phyloP scores from a whole-genome alignment of 768 basidiomycete species.

The Lactarius indigo region DNA sequence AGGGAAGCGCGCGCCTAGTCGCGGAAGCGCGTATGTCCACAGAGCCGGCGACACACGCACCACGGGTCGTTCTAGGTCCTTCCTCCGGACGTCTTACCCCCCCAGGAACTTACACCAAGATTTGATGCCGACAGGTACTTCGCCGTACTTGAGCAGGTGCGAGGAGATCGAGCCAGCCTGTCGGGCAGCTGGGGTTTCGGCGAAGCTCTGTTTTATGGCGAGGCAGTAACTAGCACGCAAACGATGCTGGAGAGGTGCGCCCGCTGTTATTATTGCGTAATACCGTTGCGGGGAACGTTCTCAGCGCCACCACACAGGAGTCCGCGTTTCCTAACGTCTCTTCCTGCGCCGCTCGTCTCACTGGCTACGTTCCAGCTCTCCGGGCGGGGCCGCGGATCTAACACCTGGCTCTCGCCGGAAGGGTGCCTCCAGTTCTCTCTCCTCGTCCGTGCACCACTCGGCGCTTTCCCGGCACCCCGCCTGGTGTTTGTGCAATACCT shows the following conservation, averaged over 20 bases:
- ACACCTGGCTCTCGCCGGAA: constrained; percentile 88
- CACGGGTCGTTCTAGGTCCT: constrained; percentile 44
- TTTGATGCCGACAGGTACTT: constrained; percentile 71
- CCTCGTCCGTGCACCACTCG: constrained; percentile 56
- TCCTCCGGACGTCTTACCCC: constrained; percentile 46
- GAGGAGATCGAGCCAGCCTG: constrained; percentile 30
- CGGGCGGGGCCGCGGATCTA: constrained; percentile 84
- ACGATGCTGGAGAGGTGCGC: constrained; percentile 89
- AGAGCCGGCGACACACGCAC: constrained; percentile 28
- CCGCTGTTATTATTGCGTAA: not conserved
- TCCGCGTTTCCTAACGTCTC: constrained; percentile 56
- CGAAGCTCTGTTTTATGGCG: constrained; percentile 79
- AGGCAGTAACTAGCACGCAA: constrained; percentile 91
- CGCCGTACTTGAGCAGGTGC: constrained; percentile 40
- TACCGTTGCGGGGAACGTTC: constrained; percentile 1
- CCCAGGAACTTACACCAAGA: constrained; percentile 55
- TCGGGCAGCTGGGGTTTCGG: constrained; percentile 54
- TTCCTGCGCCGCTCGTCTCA: constrained; percentile 77
- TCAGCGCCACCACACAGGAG: constrained; percentile 50
- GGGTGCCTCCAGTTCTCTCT: constrained; percentile 88
- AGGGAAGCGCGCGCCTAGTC: constrained; percentile 34
- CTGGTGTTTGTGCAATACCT: constrained; percentile 95
- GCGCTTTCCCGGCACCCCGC: constrained; percentile 51
- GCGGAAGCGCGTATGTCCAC: constrained; percentile 35
- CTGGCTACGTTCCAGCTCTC: constrained; percentile 84